phyloP scores from a whole-genome alignment of 1,284 basidiomycete genomes.

The Vanrija pseudolonga region DNA sequence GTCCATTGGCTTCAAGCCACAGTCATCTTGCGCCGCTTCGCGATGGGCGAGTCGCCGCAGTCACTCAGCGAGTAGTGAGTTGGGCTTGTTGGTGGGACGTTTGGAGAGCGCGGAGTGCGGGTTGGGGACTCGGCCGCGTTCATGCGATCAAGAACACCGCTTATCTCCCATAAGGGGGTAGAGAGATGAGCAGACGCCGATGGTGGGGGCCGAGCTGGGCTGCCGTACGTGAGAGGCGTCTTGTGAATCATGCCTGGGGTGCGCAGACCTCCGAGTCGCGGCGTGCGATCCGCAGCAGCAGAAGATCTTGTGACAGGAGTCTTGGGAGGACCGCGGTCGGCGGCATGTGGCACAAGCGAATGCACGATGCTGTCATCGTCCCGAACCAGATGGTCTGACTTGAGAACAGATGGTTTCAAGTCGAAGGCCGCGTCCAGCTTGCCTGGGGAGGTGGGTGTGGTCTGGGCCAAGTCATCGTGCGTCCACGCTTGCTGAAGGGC shows the following conservation, averaged over 20 bases:
- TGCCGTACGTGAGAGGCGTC: constrained; percentile 30
- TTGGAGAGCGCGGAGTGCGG: constrained; percentile 21
- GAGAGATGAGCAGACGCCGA: constrained; percentile 24
- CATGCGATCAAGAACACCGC: constrained; percentile 35
- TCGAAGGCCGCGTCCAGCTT: constrained; percentile 42
- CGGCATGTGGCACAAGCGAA: not conserved
- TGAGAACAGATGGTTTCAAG: constrained; percentile 31
- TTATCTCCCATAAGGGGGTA: constrained; percentile 45
- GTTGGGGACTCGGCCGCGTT: constrained; percentile 24
- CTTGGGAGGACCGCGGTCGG: constrained; percentile 30
- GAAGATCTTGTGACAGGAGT: constrained; percentile 44
- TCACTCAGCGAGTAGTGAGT: constrained; percentile 29
- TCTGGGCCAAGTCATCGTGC: constrained; percentile 33
- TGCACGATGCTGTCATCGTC: constrained; percentile 8
- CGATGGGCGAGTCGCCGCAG: constrained; percentile 18
- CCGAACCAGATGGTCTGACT: constrained; percentile 5
- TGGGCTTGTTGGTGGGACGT: constrained; percentile 35
- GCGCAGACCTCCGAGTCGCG: constrained; percentile 24
- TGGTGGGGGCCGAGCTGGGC: constrained; percentile 24
- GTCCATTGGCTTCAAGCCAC: not conserved
- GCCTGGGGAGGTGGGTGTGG: constrained; percentile 23
- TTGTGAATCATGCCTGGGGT: constrained; percentile 31
- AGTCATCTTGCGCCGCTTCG: constrained; percentile 16
- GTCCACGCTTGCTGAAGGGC: constrained; percentile 43
- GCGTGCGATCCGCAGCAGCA: constrained; percentile 24